Evolutionary conservation across 106 monocot genomes (phyloP), one percentile per base, ranked within the genome.

Genomic region (Allium fistulosum): DNA sequence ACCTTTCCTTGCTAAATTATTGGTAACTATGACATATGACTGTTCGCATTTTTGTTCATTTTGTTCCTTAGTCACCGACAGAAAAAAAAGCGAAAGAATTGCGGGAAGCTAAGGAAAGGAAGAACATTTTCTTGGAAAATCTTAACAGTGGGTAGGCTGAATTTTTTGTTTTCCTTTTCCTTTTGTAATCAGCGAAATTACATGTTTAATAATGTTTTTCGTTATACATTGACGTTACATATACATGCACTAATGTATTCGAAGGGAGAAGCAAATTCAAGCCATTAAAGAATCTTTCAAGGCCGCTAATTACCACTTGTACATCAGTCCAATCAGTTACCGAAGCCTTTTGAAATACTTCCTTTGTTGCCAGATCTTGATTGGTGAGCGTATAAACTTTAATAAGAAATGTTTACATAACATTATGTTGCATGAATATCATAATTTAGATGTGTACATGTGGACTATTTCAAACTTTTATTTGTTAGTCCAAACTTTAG

Each of bases 271-370:
- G 67, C 86, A 97, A 77, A 97, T 97, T 46, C 81, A 92, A 77
- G 89, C 88, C 22, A 97, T 97, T 81, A 88, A 89, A 61, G 92
- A 97, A 58, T 97, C 97, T 50, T 97, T 97, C 64, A 92, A 79
- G 75, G 92, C 87, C 49, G 74, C 92, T 46, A 89, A 67, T 72
- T 86, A 57, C 86, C 63, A 8, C 92, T 91, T 74, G 82, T 92
- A 7, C 92, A 97, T 77, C 97, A 92, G 77, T 80, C 86, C 8
- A 92, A 97, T 51, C 84, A 74, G 64, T 66, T 68, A 72, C 76
- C 92, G 71, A 76, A 89, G 62, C 82, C 92, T 52, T 71, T 79
- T 17, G 81, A 88, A 69, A 80, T 92, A 67, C 46, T 86, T 55
- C 97, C 97, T 45, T 80, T 97, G 72, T 69, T 97, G 61, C 97